A percentile compares a stretch with the other conserved stretches of the same genome.
Evolutionary conservation across 1,284 basidiomycete species (phyloP).

Genomic region (Coniophora puteana): DNA sequence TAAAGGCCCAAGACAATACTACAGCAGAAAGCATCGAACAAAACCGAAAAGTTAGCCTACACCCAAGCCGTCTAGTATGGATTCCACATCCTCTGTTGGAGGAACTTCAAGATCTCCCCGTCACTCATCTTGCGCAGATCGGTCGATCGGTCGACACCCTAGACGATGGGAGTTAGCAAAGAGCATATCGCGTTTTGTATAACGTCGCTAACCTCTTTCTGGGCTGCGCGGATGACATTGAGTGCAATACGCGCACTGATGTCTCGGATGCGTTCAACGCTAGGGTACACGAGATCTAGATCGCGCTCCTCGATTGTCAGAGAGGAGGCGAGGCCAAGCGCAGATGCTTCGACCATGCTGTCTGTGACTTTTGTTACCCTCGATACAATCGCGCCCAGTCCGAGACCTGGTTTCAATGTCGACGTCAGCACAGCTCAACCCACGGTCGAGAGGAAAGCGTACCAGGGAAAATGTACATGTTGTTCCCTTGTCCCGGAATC

Average conservation of each 20-base stretch:
- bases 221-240: constrained; percentile 74
- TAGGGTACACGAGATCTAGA: constrained; percentile 70
- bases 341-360: constrained; percentile 78
- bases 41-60: no score
- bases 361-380: constrained; percentile 68
- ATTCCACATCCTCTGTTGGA: constrained; percentile 69
- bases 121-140: constrained; percentile 58
- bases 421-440: constrained; percentile 16
- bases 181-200: not conserved
- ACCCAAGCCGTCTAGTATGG: no score
- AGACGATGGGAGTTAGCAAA: constrained; percentile 9
- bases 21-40: no score
- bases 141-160: constrained; percentile 58
- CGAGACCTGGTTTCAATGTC: constrained; percentile 60
- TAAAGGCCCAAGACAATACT: no score
- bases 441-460: constrained; percentile 18
- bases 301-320: constrained; percentile 71
- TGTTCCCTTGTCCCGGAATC: constrained; percentile 90
- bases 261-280: constrained; percentile 77
- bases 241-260: constrained; percentile 76
- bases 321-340: constrained; percentile 75
- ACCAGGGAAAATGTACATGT: constrained; percentile 82
- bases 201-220: constrained; percentile 54
- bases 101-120: constrained; percentile 46
- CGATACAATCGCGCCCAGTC: constrained; percentile 74